Evolutionary conservation across 1,284 basidiomycete genomes (phyloP), one percentile per base, ranked within the genome.

Genomic region (Mycena sp.): DNA sequence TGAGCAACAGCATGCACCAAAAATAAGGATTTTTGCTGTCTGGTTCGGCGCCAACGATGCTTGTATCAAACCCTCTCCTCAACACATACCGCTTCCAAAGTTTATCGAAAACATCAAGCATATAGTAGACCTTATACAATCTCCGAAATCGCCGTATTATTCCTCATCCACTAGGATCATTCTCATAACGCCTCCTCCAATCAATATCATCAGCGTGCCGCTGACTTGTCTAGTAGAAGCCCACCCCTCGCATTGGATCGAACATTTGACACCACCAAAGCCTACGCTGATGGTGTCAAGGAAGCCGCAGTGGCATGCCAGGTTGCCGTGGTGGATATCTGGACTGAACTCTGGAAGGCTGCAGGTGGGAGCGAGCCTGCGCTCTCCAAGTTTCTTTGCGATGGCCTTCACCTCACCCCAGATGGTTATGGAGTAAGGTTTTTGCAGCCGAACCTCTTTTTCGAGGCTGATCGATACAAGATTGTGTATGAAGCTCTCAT

Each of bases 1-100:
- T n/a, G 80, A 84, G 54, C 81, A 82, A 54, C 72, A 76, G 45
- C 78, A 82, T 48, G 80, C 80, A 46, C 86, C 85, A n/a, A 87
- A 85, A 64, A 83, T 95, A 46, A 86, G 85, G 49, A 76, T 96
- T 21, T 80, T 96, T 63, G 87, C 87, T 12, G 89, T 97, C 72
- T 97, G 94, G 94, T 93, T 92, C 68, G 95, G 94, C 52, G 93
- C 93, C 11, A 96, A 96, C 76, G 95, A 95, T 73, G 84, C 93
- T 16, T 84, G 84, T 68, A 78, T 91, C 32, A 77, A 79, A 45
- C 86, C 83, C 17, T 87, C 79, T 41, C 73, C 78, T n/a, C 89
- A 91, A 67, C 87, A 93, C 73, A 86, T 95, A 55, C 89, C 93
- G 1, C 78, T 94, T 21, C 77, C 82, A 21, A 80, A 81, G 38